These are phyloP conservation scores for Eimeria tenella DNA, from an alignment of 169 alveolate species.

Conservation along the genomic window DNA sequence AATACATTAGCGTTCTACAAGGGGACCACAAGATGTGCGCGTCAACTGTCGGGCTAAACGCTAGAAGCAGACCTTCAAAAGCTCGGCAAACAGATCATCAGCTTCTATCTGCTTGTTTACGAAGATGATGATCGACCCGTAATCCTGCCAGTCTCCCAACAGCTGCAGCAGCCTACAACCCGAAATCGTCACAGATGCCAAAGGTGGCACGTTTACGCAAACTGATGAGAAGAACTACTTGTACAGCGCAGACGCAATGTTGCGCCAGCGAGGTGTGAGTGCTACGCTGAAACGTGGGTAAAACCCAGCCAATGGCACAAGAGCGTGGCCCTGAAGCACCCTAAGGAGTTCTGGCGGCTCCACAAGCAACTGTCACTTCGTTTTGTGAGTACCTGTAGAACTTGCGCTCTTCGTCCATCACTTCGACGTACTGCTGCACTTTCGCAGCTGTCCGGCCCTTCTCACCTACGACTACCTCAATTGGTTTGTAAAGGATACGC, in stretches of 20 bases:
- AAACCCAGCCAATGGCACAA: not conserved
- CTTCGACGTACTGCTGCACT: slow-evolving; percentile 89
- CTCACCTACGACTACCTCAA: slow-evolving; percentile 94
- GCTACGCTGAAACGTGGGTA: not conserved
- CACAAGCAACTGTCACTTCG: not conserved
- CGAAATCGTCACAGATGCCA: slow-evolving; percentile 8
- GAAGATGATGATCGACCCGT: slow-evolving; percentile 97
- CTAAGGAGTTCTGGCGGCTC: not conserved
- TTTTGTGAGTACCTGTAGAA: slow-evolving; percentile 66
- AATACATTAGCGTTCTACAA: not conserved
- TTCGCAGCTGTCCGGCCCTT: slow-evolving; percentile 87
- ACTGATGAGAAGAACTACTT: too few relatives aligned
- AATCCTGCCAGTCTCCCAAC: slow-evolving; percentile 97
- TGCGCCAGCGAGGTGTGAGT: not conserved
- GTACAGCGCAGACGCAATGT: too few relatives aligned
- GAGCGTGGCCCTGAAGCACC: not conserved
- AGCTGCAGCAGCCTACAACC: slow-evolving; percentile 92
- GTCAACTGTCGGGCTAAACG: not conserved
- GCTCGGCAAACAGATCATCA: slow-evolving; percentile 95
- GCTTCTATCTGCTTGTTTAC: slow-evolving; percentile 98
- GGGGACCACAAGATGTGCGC: not conserved
- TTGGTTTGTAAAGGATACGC: slow-evolving; percentile 95
- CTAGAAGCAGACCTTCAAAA: slow-evolving; percentile 80
- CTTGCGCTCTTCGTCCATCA: slow-evolving; percentile 87
- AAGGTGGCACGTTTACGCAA: too few relatives aligned